A percentile compares a stretch with the other conserved stretches of the same genome.
phyloP scores from a whole-genome alignment of 2,329 filamentous ascomycete species.

The Sclerotinia subarctica region DNA sequence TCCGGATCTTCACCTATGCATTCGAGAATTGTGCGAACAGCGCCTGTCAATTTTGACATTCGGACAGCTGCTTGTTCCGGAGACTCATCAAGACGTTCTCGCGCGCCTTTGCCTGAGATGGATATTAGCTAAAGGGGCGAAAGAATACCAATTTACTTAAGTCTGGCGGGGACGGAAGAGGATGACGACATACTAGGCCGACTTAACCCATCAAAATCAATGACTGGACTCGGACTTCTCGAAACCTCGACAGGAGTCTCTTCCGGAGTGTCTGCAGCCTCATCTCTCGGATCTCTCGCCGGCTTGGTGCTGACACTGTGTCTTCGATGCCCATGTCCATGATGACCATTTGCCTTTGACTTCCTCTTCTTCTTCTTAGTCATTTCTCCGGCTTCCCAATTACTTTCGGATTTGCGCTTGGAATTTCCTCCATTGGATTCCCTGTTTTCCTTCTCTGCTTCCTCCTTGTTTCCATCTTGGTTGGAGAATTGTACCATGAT shows the following conservation, averaged over 20 bases:
- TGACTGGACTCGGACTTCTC: constrained; percentile 53
- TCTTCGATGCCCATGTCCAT: constrained; percentile 43
- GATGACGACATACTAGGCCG: constrained; percentile 48
- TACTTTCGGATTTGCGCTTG: constrained; percentile 16
- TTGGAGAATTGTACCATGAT: constrained; percentile 33
- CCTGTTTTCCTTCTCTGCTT: constrained; percentile 3
- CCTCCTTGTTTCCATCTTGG: constrained; percentile 19
- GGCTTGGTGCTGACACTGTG: constrained; percentile 58
- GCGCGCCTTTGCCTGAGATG: constrained; percentile 57
- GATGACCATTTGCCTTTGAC: constrained; percentile 29
- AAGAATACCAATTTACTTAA: neutral
- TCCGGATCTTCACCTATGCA: constrained; percentile 67
- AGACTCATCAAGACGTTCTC: constrained; percentile 57
- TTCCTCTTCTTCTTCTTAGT: constrained; percentile 30
- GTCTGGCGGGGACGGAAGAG: neutral
- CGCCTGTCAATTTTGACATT: constrained; percentile 57
- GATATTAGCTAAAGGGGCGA: neutral
- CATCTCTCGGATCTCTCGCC: constrained; percentile 58
- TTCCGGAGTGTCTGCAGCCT: constrained; percentile 36
- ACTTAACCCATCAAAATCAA: constrained; percentile 61
- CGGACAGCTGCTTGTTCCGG: constrained; percentile 50
- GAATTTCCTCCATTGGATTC: constrained; percentile 10
- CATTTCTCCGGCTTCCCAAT: constrained; percentile 7
- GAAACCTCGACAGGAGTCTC: constrained; percentile 32
- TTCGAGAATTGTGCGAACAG: constrained; percentile 64